Conservation (phyloP, 805 yeast species). For the Yarrowia sp. region DNA sequence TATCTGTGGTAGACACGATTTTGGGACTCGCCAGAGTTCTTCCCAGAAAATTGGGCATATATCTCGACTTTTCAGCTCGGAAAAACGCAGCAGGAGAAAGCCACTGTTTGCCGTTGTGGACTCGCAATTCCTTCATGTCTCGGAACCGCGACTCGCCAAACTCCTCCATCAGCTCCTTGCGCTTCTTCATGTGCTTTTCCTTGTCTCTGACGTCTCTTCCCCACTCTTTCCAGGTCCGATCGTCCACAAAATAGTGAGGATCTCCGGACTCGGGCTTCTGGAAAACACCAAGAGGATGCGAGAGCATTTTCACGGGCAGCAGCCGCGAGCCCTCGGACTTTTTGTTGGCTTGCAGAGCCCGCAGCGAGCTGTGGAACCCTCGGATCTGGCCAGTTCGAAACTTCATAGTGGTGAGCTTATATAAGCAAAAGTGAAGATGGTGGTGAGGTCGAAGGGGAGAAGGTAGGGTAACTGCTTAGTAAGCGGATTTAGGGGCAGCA, state of each 20-base stretch:
- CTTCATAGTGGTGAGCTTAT: constrained; percentile 29
- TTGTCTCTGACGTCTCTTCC: constrained; percentile 59
- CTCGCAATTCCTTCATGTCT: constrained; percentile 67
- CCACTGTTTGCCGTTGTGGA: constrained; percentile 85
- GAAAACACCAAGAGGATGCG: constrained; percentile 26
- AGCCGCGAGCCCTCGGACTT: constrained; percentile 36
- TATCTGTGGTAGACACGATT: constrained; percentile 50
- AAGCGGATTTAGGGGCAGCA: not conserved
- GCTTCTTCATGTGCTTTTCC: constrained; percentile 57
- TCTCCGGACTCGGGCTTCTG: constrained; percentile 35
- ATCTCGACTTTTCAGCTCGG: constrained; percentile 71
- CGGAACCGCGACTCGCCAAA: constrained; percentile 72
- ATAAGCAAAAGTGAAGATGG: no score
- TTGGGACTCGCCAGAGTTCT: constrained; percentile 54
- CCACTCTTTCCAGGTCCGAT: constrained; percentile 51
- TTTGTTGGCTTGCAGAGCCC: constrained; percentile 27
- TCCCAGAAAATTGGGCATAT: constrained; percentile 81
- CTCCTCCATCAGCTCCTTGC: constrained; percentile 64
- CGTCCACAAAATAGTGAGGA: constrained; percentile 46
- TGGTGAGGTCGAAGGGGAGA: no score
- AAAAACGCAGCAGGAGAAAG: constrained; percentile 82
- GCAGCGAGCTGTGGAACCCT: not conserved
- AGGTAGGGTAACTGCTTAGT: constrained; percentile 2
- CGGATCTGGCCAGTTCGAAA: constrained; percentile 15
- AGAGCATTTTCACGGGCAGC: constrained; percentile 28